Percentiles rank a stretch among this genome's conserved stretches.
Conservation (phyloP, 768 basidiomycete genomes). For the Naganishia onofrii region DNA sequence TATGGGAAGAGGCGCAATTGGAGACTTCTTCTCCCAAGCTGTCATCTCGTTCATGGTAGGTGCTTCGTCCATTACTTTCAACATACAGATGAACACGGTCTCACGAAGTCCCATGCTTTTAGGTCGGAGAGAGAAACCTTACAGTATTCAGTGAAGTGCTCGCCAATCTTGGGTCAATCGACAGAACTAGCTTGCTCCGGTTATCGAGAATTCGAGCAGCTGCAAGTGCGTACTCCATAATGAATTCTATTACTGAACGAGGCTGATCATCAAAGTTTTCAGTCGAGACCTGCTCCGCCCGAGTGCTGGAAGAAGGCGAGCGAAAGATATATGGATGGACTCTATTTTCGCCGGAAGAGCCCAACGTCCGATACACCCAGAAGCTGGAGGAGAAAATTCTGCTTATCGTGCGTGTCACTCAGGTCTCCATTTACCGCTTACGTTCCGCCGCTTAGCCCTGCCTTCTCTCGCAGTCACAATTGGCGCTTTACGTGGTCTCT, state of each 20-base stretch:
- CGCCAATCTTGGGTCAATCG: conserved; percentile 80
- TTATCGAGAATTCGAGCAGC: conserved; percentile 85
- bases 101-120: neutral
- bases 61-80: neutral
- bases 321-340: conserved; percentile 84
- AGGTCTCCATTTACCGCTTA: neutral
- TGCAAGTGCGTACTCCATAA: conserved; percentile 58
- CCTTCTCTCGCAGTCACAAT: conserved; percentile 58
- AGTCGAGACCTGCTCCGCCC: conserved; percentile 76
- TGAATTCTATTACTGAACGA: neutral
- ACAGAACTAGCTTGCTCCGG: conserved; percentile 82
- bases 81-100: no score
- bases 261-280: neutral
- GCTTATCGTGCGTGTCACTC: conserved; percentile 64
- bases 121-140: conserved; percentile 75
- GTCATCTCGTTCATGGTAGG: conserved; percentile 62
- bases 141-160: conserved; percentile 93
- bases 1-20: conserved; percentile 54
- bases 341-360: conserved; percentile 74
- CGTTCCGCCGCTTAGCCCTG: neutral
- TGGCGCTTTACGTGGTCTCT: conserved; percentile 50
- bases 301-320: conserved; percentile 74
- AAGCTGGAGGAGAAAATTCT: conserved; percentile 93
- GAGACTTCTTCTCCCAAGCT: conserved; percentile 96
- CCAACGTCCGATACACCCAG: conserved; percentile 68